Base-by-base conservation (phyloP, 1,284 basidiomycete genomes). In the Malassezia yamatoensis region DNA sequence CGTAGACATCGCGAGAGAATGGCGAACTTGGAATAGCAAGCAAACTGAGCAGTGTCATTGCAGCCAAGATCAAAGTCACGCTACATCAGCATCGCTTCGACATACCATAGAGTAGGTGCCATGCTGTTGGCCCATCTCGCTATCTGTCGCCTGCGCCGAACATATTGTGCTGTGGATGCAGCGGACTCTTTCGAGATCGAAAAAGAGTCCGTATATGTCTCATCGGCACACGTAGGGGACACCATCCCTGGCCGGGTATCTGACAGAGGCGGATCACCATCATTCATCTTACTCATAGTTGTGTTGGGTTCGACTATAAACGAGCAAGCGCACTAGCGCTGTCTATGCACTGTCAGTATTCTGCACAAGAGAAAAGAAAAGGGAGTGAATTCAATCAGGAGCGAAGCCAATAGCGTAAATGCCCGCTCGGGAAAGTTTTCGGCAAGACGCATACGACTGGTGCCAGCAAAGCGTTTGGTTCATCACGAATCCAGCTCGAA, bases 1-100 rank as follows among this genome's bases (percentile, higher is more conserved):
- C 71, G 50, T 74, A 74, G 10, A 63, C 63, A 5, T 53, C 53
- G 36, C 61, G 65, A 10, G 63, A 62, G 29, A 74, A 61, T 11
- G 72, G 72, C 18, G 59, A 49, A 15, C 38, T 33, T 13, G 70
- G 69, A 34, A 61, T 52, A 1, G 67, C 65, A 6, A 72, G 59
- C 9, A 67, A 47, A 18, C 64, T 40, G 7, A 65, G 46, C 37
- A 69, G 61, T 11, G 47, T 55, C 2, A 71, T 16, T 18, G 61
- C 59, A 13, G 41, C 38, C 11, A 63, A 13, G 13, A 65, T 46
- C 16, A 66, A 40, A 5, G 45, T 37, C 12, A 34, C 49, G 6
- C 47, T 41, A 21, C 5, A 42, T 51, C 6, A 34, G 48, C 45
- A 18, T 10, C 8, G 29, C 45, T n/a, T 2, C 18, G 11, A 47